phyloP scores from a whole-genome alignment of 257 asterid genomes.

The Solanum paucissectum region DNA sequence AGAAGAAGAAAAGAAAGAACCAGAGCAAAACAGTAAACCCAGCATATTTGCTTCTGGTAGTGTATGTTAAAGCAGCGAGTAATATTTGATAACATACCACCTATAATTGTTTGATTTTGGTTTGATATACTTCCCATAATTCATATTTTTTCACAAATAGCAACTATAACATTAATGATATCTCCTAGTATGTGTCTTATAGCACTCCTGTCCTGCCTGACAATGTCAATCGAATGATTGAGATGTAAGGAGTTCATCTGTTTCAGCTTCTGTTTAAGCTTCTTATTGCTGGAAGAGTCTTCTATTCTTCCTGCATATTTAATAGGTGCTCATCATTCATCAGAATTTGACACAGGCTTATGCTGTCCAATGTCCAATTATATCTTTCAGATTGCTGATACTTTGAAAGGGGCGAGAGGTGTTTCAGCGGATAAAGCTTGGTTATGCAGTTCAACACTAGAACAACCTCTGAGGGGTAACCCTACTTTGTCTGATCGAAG shows the following conservation, averaged over 20 bases:
- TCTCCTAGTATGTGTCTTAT: background rate
- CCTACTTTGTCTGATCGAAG: conserved; percentile 19
- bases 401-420: conserved; percentile 30
- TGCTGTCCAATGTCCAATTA: background rate
- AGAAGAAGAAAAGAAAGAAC: background rate
- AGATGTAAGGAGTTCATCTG: background rate
- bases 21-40: background rate
- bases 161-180: background rate
- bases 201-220: background rate
- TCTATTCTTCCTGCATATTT: background rate
- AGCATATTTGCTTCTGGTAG: background rate
- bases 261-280: background rate
- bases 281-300: background rate
- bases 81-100: background rate
- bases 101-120: background rate
- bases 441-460: conserved; percentile 22
- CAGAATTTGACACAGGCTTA: background rate
- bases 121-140: background rate
- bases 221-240: background rate
- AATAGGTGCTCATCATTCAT: background rate
- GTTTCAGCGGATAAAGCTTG: conserved; percentile 28
- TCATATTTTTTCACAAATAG: background rate
- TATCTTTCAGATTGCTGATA: conserved; percentile 45
- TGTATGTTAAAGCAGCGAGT: background rate
- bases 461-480: conserved; percentile 21